A percentile compares a stretch with the other conserved stretches of the same genome.
phyloP scores from a whole-genome alignment of 2,329 filamentous ascomycete species.

The Hypomyces perniciosus region DNA sequence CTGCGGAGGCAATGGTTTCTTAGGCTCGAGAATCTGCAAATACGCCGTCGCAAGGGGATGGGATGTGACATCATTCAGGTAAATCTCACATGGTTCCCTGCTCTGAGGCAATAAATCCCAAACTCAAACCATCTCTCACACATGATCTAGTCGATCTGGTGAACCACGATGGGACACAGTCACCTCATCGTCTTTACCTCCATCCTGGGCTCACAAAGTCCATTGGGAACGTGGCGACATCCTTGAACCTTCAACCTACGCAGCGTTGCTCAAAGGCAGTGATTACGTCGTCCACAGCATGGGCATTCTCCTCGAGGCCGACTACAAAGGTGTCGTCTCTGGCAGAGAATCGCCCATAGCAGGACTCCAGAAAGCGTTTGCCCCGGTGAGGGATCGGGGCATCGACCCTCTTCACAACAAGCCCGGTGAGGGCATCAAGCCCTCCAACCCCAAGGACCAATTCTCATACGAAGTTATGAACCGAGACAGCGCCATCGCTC shows the following conservation, averaged over 20 bases:
- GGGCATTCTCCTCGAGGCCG: constrained; percentile 92
- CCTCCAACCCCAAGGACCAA: constrained; percentile 64
- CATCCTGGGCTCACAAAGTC: constrained; percentile 75
- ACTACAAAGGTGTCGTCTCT: constrained; percentile 89
- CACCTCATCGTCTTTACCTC: constrained; percentile 62
- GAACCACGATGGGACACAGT: constrained; percentile 79
- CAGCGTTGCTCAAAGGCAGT: constrained; percentile 65
- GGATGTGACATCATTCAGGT: constrained; percentile 92
- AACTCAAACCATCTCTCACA: constrained; percentile 5
- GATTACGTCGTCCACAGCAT: constrained; percentile 89
- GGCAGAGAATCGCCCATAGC: constrained; percentile 77
- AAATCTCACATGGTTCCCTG: constrained; percentile 20
- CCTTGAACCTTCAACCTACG: constrained; percentile 75
- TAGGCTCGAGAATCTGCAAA: constrained; percentile 86
- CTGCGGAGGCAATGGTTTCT: constrained; percentile 88
- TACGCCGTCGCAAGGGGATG: constrained; percentile 78
- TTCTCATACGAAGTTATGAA: constrained; percentile 98
- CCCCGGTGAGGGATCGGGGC: constrained; percentile 55
- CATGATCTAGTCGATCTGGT: constrained; percentile 68
- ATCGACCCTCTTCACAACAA: constrained; percentile 63
- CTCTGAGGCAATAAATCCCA: not conserved
- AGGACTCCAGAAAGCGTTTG: constrained; percentile 75
- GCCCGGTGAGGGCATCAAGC: constrained; percentile 54
- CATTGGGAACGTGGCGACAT: constrained; percentile 87
- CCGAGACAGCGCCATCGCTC: constrained; percentile 75